Evolutionary conservation across 2,329 filamentous ascomycete genomes (phyloP).

Genomic region (Paracoccidioides lutzii): DNA sequence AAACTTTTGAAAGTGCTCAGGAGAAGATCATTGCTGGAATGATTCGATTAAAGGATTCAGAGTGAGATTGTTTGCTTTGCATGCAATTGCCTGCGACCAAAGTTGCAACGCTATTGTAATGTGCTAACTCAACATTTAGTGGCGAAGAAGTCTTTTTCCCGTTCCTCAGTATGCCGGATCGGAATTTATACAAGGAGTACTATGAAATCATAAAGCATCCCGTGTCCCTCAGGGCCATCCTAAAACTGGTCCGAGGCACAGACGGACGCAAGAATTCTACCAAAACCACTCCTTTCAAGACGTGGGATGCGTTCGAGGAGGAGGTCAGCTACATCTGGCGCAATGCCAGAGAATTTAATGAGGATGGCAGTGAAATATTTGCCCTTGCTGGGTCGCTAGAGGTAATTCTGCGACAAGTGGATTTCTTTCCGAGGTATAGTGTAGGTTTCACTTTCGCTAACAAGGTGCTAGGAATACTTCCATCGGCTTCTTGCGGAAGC

Average conservation of each 20-base stretch:
- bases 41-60: conserved; percentile 52
- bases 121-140: conserved; percentile 18
- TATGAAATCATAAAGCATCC: conserved; percentile 74
- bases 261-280: conserved; percentile 53
- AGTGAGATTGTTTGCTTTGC: conserved; percentile 34
- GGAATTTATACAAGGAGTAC: conserved; percentile 63
- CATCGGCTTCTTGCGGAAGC: conserved; percentile 56
- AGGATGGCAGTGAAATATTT: conserved; percentile 78
- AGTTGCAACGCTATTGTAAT: conserved; percentile 7
- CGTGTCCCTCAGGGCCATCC: conserved; percentile 61
- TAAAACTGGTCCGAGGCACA: conserved; percentile 63
- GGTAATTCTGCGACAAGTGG: conserved; percentile 36
- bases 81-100: conserved; percentile 7
- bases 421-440: too few relatives aligned
- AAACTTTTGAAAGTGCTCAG: conserved; percentile 72
- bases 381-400: conserved; percentile 65
- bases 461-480: conserved; percentile 48
- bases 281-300: conserved; percentile 57
- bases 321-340: conserved; percentile 71
- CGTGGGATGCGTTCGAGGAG: conserved; percentile 69
- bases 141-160: conserved; percentile 59
- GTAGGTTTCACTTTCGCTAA: neutral
- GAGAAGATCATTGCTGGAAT: conserved; percentile 71
- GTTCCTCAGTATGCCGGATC: conserved; percentile 65
- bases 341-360: conserved; percentile 82